Conservation (phyloP, 2,329 filamentous ascomycete species). For the Colletotrichum sp. region DNA sequence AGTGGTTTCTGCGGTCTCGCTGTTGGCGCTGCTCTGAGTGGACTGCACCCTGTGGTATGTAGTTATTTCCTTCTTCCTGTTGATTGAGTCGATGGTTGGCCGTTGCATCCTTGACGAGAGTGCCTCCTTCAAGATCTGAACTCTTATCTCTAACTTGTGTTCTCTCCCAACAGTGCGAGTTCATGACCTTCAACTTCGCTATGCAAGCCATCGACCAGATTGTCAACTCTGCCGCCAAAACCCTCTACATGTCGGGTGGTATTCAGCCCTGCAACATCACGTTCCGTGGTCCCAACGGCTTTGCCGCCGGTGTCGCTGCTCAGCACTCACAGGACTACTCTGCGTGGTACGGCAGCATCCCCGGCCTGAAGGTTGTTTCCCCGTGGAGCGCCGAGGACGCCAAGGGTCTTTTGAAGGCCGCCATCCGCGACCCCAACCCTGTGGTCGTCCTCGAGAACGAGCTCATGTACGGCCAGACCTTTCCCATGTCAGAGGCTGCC, state of each 20-base stretch:
- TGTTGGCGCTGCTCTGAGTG: conserved; percentile 92
- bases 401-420: conserved; percentile 96
- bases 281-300: conserved; percentile 98
- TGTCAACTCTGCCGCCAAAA: conserved; percentile 99
- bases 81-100: not conserved
- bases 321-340: conserved; percentile 99
- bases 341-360: conserved; percentile 98
- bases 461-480: conserved; percentile 88
- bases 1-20: conserved; percentile 94
- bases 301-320: conserved; percentile 91
- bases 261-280: conserved; percentile 99
- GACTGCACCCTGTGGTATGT: conserved; percentile 90
- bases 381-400: conserved; percentile 98
- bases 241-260: conserved; percentile 99
- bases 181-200: conserved; percentile 99
- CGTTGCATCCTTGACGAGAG: not conserved
- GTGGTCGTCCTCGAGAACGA: conserved; percentile 92
- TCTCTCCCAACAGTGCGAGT: conserved; percentile 75
- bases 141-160: not conserved
- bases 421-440: conserved; percentile 97
- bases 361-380: conserved; percentile 93
- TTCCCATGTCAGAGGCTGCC: conserved; percentile 96
- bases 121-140: not conserved
- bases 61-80: not conserved
- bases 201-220: conserved; percentile 99